Evolutionary conservation across 192 early-diverging fungal species (phyloP).

Genomic region (Backusella tuberculispora): DNA sequence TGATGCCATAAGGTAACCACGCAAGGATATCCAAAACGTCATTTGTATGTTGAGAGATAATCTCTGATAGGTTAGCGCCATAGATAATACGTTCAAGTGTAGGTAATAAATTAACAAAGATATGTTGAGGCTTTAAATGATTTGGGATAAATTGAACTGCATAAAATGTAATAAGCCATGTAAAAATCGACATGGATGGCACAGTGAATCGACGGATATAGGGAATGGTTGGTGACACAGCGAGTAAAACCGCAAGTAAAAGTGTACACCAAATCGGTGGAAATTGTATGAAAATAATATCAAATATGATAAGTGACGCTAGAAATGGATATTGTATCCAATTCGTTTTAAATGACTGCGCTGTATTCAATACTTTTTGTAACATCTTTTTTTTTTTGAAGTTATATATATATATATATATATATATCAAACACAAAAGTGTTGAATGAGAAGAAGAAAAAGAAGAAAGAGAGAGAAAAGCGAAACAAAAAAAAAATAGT

Average conservation of each 20-base stretch:
- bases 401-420: not conserved
- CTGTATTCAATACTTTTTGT: not conserved
- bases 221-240: constrained; percentile 31
- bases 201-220: constrained; percentile 53
- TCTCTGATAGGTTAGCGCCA: constrained; percentile 63
- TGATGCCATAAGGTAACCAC: constrained; percentile 77
- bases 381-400: too few species aligned
- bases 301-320: constrained; percentile 20
- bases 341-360: constrained; percentile 2
- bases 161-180: constrained; percentile 61
- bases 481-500: not conserved
- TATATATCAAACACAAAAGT: not conserved
- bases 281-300: constrained; percentile 45
- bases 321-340: constrained; percentile 14
- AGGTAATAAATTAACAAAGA: constrained; percentile 67
- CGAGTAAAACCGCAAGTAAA: not conserved
- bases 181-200: constrained; percentile 57
- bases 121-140: constrained; percentile 55
- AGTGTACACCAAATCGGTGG: constrained; percentile 37
- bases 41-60: constrained; percentile 57
- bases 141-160: constrained; percentile 57
- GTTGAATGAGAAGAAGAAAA: not conserved
- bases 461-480: not conserved
- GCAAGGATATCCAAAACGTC: constrained; percentile 63
- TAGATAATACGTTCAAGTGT: constrained; percentile 71